These are phyloP conservation scores for Malassezia pachydermatis DNA, from an alignment of 1,284 basidiomycete genomes.

Conservation along the genomic window DNA sequence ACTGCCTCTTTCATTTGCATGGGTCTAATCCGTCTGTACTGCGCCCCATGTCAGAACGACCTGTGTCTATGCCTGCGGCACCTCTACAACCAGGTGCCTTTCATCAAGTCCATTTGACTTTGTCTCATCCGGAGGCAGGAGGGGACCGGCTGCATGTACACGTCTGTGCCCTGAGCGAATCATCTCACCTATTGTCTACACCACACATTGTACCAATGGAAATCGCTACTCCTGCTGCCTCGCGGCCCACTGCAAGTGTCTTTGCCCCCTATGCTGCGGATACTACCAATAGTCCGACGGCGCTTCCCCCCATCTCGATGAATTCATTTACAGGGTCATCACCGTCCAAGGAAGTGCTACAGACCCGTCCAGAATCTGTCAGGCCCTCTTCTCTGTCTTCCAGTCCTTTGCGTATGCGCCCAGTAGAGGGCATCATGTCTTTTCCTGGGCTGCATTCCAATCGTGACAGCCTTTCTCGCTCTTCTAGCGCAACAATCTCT, in stretches of 20 bases:
- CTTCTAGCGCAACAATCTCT: not conserved
- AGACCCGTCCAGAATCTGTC: not conserved
- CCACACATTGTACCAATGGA: not conserved
- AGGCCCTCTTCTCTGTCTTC: not conserved
- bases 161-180: constrained; percentile 11
- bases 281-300: too few relatives aligned
- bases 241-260: too few relatives aligned
- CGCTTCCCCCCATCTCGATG: too few relatives aligned
- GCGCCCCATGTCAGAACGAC: not conserved
- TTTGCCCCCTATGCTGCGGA: too few relatives aligned
- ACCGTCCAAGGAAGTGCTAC: not conserved
- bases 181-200: constrained; percentile 4
- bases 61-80: not conserved
- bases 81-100: constrained; percentile 1
- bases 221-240: not conserved
- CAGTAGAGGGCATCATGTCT: not conserved
- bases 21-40: not conserved
- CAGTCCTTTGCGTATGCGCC: constrained; percentile 1
- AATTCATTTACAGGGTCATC: too few relatives aligned
- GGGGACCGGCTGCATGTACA: constrained; percentile 1
- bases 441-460: not conserved
- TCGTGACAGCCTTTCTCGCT: not conserved
- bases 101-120: constrained; percentile 5
- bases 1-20: constrained; percentile 2
- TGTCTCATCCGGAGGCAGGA: not conserved